Base-by-base conservation (phyloP, 345 rosid genomes). In the Rhodomyrtus tomentosa region DNA sequence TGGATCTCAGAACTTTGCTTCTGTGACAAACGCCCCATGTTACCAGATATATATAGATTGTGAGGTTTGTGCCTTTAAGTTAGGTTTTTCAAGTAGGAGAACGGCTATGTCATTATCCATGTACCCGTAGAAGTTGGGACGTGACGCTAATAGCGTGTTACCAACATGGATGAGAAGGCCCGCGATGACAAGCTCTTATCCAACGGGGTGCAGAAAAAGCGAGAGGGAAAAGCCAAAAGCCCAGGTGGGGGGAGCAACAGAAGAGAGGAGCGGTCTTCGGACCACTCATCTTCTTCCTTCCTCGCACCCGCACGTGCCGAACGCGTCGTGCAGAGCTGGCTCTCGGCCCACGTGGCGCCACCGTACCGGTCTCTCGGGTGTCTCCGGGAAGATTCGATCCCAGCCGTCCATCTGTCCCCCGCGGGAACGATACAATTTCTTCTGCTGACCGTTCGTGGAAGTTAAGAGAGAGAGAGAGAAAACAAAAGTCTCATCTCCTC, bases 401-500 rank as follows among this genome's bases (percentile, higher is more conserved):
- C 81, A 58, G 54, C 92, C 95, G 93, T 89, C 90, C 85, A 73
- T 80, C 24, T 52, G 85, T 82, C 90, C 87, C 84, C 88, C 89
- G 74, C 74, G 10, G 74, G 40, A 62, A 29, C 74, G 87, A 84
- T 88, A 68, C 72, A 14, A 84, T 86, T 79, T 55, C 82, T 62
- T 82, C 84, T 86, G 91, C 85, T 84, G 90, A 91, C 93, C 89
- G 90, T 85, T 88, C 87, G 90, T 84, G 88, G 90, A 89, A 86
- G 86, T 84, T 88, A 24, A 82, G 83, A 52, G 85, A 81, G 84
- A 32, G 85, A 81, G 84, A 32, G 82, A 85, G 52, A 76, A n/a
- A 84, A 11, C 50, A 54, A 16, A 76, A 49, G 18, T 62, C 74
- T 29, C 40, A 29, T 29, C 40, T 15, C 40, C 22, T 29, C 62